These are phyloP conservation scores for Glaciozyma martinii DNA, from an alignment of 768 basidiomycete genomes.

Conservation along the genomic window DNA sequence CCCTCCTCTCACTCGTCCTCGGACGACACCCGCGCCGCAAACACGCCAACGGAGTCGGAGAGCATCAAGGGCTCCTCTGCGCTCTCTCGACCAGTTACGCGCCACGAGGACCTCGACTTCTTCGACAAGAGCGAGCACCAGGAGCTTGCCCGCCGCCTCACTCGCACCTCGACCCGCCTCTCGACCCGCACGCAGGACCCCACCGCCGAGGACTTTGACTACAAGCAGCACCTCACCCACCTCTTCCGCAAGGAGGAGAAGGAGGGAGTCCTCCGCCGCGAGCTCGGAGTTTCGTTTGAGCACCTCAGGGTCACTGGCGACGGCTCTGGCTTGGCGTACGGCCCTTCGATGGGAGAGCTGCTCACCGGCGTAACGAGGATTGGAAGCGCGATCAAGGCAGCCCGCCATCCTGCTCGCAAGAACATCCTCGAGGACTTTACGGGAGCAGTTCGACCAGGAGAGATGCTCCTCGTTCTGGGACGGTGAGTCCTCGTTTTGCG, in stretches of 20 bases:
- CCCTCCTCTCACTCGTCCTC: too few species aligned
- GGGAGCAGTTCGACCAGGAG: constrained; percentile 57
- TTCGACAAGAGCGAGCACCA: constrained; percentile 3
- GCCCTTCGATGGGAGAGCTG: neutral
- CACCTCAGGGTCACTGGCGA: constrained; percentile 21
- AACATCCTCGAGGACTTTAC: constrained; percentile 53
- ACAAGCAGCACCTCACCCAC: constrained; percentile 24
- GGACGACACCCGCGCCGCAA: too few species aligned
- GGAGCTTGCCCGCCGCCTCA: constrained; percentile 7
- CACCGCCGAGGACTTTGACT: constrained; percentile 19
- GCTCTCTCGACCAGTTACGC: neutral
- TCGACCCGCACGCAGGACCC: constrained; percentile 12
- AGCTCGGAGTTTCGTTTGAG: constrained; percentile 20
- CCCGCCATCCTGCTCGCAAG: constrained; percentile 22
- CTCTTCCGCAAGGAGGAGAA: constrained; percentile 21
- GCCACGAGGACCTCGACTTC: constrained; percentile 7
- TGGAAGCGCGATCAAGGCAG: constrained; percentile 9
- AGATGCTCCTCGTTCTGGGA: constrained; percentile 58
- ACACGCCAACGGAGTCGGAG: too few species aligned
- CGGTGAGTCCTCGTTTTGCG: constrained; percentile 38
- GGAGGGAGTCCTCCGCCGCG: constrained; percentile 10
- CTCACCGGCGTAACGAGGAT: constrained; percentile 17
- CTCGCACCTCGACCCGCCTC: constrained; percentile 11
- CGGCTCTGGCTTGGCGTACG: constrained; percentile 20
- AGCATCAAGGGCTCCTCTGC: too few species aligned